Conservation (phyloP, 371 early-diverging fungal genomes). For the Mortierella sp. region DNA sequence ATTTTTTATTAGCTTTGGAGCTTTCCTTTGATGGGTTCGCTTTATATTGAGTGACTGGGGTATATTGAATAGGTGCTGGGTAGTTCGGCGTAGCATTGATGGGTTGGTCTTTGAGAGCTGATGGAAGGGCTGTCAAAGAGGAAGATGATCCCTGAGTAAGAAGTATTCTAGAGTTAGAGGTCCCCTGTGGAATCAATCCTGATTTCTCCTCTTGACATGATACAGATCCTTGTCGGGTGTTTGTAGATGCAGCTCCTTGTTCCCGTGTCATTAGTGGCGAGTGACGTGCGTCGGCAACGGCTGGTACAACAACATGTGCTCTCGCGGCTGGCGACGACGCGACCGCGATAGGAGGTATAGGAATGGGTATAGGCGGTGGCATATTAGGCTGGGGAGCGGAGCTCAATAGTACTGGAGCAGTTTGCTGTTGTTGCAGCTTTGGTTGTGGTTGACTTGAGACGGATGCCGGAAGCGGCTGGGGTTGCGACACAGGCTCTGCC, state of each 20-base stretch:
- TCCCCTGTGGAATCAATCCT: constrained; percentile 9
- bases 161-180: constrained; percentile 20
- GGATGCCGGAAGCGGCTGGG: constrained; percentile 2
- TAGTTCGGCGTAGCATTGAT: constrained; percentile 19
- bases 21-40: constrained; percentile 34
- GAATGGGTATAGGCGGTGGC: constrained; percentile 30
- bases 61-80: constrained; percentile 50
- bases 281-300: constrained; percentile 4
- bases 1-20: constrained; percentile 26
- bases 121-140: constrained; percentile 15
- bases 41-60: constrained; percentile 53
- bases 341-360: constrained; percentile 21
- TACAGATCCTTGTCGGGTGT: constrained; percentile 14
- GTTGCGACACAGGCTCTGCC: constrained; percentile 12
- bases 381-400: constrained; percentile 16
- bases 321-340: constrained; percentile 25
- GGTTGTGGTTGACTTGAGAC: constrained; percentile 3
- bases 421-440: constrained; percentile 11
- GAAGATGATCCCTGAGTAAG: constrained; percentile 41
- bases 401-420: neutral
- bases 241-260: constrained; percentile 8
- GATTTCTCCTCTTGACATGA: constrained; percentile 18
- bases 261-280: constrained; percentile 36
- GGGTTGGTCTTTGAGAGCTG: constrained; percentile 18
- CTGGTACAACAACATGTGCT: constrained; percentile 15